Evolutionary conservation across 805 yeast genomes (phyloP), one percentile per base, ranked within the genome.

Genomic region (Ogataea trehalophila): DNA sequence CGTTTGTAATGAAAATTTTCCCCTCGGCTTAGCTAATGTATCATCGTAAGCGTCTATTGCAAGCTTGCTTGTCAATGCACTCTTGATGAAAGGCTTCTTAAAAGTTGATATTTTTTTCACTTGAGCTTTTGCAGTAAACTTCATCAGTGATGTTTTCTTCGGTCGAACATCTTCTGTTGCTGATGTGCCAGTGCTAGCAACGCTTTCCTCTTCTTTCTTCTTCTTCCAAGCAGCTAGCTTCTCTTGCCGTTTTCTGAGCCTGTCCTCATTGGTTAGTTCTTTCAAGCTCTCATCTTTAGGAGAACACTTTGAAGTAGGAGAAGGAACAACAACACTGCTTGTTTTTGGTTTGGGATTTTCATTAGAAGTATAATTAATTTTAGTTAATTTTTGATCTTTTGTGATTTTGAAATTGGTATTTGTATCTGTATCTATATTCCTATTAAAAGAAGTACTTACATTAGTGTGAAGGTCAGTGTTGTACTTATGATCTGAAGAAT

Each of bases 211-310:
- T 26, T 26, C 31, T 13, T 26, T 26, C 31, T 26, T 26, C 31
- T 26, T 26, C 31, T 26, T 26, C 31, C 88, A 84, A 40, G 74
- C 75, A 6, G 78, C 79, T 42, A 82, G 58, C 54, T 74, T 75
- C 50, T 77, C 81, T 50, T 75, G 75, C 45, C 88, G 70, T 44
- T 64, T 63, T 45, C 65, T 59, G 33, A 62, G 59, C 48, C 66
- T 67, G 45, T 67, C 69, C 50, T 68, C 75, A 8, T 14, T 14
- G 26, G 39, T 14, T 37, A 2, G n/a, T 20, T 20, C 31, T 26
- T 26, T 26, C 31, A 26, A 26, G 9, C 31, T 26, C 3, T 26
- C 31, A 26, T 9, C 31, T 9, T 26, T 26, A 26, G 31, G 31
- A 26, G 9, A 26, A 26, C 9, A 11, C 11, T 26, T 2, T 15